Conservation (phyloP, 108 stramenopile genomes). For the Cylindrotheca closterium region DNA sequence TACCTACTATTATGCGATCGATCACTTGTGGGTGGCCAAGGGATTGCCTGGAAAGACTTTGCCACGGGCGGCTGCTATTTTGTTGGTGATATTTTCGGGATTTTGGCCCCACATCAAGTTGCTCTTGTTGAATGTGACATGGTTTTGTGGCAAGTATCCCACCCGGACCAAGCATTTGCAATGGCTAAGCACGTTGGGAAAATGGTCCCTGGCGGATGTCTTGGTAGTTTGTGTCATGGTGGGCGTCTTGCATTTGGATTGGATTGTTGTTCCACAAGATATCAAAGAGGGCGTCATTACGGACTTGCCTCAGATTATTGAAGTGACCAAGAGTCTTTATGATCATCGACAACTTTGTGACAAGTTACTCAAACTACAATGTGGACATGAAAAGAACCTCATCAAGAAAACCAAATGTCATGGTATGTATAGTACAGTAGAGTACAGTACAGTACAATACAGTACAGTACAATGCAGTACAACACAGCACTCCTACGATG, state of each 20-base stretch:
- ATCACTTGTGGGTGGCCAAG: slow-evolving; percentile 74
- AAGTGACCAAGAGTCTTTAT: slow-evolving; percentile 39
- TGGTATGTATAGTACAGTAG: too few relatives aligned
- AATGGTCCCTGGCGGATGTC: slow-evolving; percentile 84
- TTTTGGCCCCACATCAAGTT: slow-evolving; percentile 86
- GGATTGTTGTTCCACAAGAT: slow-evolving; percentile 63
- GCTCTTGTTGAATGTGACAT: slow-evolving; percentile 54
- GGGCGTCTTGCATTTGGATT: slow-evolving; percentile 77
- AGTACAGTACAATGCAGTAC: too few relatives aligned
- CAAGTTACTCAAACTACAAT: slow-evolving; percentile 43
- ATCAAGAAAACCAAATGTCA: slow-evolving; percentile 22
- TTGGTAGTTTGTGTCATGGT: slow-evolving; percentile 87
- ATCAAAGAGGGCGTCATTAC: slow-evolving; percentile 56
- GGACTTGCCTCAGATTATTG: slow-evolving; percentile 53
- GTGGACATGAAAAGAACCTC: slow-evolving; percentile 36
- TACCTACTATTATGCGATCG: slow-evolving; percentile 80
- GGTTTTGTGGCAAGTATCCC: slow-evolving; percentile 48
- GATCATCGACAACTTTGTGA: slow-evolving; percentile 49
- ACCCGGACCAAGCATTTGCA: slow-evolving; percentile 55
- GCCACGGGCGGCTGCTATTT: slow-evolving; percentile 60
- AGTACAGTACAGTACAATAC: too few relatives aligned
- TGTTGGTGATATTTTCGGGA: slow-evolving; percentile 72
- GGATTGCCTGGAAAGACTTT: slow-evolving; percentile 55
- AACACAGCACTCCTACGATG: too few relatives aligned
- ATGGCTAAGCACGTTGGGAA: slow-evolving; percentile 68